phyloP scores from a whole-genome alignment of 345 rosid species.

The Corymbia maculata region DNA sequence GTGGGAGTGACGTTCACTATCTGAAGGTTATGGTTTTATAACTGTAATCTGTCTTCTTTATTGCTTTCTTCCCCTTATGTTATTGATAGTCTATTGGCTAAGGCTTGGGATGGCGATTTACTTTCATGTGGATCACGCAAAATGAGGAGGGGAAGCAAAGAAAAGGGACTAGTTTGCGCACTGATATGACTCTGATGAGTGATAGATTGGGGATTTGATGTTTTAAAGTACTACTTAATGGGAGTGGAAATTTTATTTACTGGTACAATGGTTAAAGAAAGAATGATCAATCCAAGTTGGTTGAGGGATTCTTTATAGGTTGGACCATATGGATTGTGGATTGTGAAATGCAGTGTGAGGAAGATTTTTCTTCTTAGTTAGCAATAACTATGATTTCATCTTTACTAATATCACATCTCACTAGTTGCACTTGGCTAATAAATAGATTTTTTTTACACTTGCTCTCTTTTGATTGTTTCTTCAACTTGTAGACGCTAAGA shows the following conservation, averaged over 20 bases:
- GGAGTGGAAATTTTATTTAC: not conserved
- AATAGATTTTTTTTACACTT: not conserved
- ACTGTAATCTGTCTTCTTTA: not conserved
- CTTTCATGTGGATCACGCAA: not conserved
- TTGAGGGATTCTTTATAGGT: not conserved
- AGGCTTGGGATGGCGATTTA: not conserved
- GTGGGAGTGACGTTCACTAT: constrained; percentile 97
- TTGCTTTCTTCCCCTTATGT: not conserved
- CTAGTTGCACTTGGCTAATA: not conserved
- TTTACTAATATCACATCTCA: not conserved
- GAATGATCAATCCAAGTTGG: not conserved
- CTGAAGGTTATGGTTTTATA: constrained; percentile 47
- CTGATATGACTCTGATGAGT: not conserved
- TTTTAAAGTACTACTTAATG: not conserved
- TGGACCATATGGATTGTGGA: not conserved
- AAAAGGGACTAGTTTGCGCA: not conserved
- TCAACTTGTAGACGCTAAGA: constrained; percentile 45
- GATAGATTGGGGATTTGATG: not conserved
- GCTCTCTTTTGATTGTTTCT: not conserved
- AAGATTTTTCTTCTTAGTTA: not conserved
- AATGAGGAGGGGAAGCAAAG: not conserved
- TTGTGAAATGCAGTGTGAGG: not conserved
- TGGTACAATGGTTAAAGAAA: not conserved
- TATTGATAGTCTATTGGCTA: not conserved
- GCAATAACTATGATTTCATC: not conserved